Conservation (phyloP, 495 filamentous ascomycete species). For the Arthonia radiata region DNA sequence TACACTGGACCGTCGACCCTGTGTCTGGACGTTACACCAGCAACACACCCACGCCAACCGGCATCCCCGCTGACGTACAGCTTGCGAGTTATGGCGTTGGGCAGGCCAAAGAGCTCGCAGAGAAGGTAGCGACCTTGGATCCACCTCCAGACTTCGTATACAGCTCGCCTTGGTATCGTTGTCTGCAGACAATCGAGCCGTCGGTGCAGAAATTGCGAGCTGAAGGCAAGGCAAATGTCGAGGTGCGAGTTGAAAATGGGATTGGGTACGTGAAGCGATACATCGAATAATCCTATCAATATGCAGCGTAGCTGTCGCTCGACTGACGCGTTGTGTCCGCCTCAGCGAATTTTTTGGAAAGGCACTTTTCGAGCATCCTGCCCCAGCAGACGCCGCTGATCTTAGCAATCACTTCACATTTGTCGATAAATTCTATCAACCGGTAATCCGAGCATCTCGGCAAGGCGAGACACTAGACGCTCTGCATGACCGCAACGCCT, state of each 20-base stretch:
- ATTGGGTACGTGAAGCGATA: slow-evolving; percentile 25
- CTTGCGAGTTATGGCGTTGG: slow-evolving; percentile 63
- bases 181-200: slow-evolving; percentile 65
- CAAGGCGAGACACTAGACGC: slow-evolving; percentile 54
- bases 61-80: slow-evolving; percentile 65
- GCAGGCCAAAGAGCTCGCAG: slow-evolving; percentile 58
- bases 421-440: slow-evolving; percentile 25
- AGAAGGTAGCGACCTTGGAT: slow-evolving; percentile 29
- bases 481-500: slow-evolving; percentile 58
- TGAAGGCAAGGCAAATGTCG: slow-evolving; percentile 7
- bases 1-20: slow-evolving; percentile 55
- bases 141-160: slow-evolving; percentile 57
- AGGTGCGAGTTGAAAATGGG: slow-evolving; percentile 48
- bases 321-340: not conserved
- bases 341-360: slow-evolving; percentile 69
- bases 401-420: slow-evolving; percentile 41
- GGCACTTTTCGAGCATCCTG: slow-evolving; percentile 60
- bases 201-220: slow-evolving; percentile 29
- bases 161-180: slow-evolving; percentile 73
- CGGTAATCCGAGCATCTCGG: slow-evolving; percentile 35
- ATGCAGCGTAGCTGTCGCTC: not conserved
- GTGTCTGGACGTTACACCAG: slow-evolving; percentile 48
- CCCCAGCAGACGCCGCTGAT: slow-evolving; percentile 32
- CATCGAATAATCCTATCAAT: not conserved
- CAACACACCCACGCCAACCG: slow-evolving; percentile 51